Percentiles rank a stretch among this genome's conserved stretches.
Evolutionary conservation across 352 stramenopile genomes (phyloP).

Genomic region (Phytophthora meadii): DNA sequence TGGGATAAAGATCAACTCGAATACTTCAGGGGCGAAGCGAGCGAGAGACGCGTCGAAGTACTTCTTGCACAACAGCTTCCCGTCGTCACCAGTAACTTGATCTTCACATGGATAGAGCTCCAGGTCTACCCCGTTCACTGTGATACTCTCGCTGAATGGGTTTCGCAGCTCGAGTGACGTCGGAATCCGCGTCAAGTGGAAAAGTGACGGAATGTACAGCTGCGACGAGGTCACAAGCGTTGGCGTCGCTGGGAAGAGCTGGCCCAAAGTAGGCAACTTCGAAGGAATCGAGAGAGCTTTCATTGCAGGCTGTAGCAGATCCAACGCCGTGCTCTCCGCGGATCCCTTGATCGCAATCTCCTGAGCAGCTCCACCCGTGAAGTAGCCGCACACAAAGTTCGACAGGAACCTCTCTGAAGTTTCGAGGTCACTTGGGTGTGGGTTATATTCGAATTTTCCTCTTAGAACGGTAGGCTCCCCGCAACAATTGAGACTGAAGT

Average conservation of each 20-base stretch:
- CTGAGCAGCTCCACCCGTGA: constrained; percentile 68
- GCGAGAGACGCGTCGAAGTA: constrained; percentile 75
- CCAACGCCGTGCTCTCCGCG: constrained; percentile 54
- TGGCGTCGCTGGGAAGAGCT: constrained; percentile 73
- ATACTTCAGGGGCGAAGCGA: constrained; percentile 65
- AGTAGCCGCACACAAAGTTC: constrained; percentile 86
- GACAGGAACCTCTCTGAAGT: constrained; percentile 72
- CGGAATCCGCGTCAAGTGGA: constrained; percentile 73
- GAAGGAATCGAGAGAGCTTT: constrained; percentile 61
- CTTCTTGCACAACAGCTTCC: constrained; percentile 64
- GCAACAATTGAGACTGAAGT: constrained; percentile 79
- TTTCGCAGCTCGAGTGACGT: constrained; percentile 81
- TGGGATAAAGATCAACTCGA: constrained; percentile 79
- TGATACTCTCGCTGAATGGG: constrained; percentile 84
- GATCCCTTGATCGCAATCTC: constrained; percentile 78
- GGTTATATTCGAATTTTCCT: constrained; percentile 71
- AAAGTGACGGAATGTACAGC: constrained; percentile 77
- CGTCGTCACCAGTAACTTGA: constrained; percentile 49
- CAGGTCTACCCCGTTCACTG: constrained; percentile 67
- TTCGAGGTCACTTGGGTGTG: constrained; percentile 32
- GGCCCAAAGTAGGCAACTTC: constrained; percentile 56
- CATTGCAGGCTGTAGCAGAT: constrained; percentile 74
- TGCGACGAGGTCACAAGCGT: constrained; percentile 80
- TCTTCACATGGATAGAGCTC: constrained; percentile 80
- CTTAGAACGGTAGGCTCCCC: constrained; percentile 55